Percentiles rank a stretch among this genome's conserved stretches.
phyloP scores from a whole-genome alignment of 129 eudicot species.

The Flaveria brownii region DNA sequence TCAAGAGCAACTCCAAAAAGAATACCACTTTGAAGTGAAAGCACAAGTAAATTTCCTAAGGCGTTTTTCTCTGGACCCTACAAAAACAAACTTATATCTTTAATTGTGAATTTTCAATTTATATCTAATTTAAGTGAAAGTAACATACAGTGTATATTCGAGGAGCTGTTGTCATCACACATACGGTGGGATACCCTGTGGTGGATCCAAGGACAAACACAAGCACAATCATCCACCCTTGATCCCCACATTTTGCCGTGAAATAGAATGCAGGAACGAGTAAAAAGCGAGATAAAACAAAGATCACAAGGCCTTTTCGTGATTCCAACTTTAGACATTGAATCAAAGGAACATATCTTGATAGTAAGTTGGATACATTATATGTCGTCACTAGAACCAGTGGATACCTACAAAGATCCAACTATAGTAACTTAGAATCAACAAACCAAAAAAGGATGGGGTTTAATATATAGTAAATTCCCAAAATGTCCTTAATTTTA shows the following conservation, averaged over 20 bases:
- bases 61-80: constrained; percentile 79
- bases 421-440: not conserved
- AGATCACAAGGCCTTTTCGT: constrained; percentile 44
- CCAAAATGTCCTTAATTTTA: no score
- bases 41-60: constrained; percentile 55
- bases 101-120: not conserved
- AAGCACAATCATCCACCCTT: constrained; percentile 65
- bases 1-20: constrained; percentile 61
- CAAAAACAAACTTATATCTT: not conserved
- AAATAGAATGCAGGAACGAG: constrained; percentile 63
- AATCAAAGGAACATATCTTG: constrained; percentile 55
- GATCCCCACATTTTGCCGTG: constrained; percentile 52
- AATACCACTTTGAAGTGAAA: constrained; percentile 52
- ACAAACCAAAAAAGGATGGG: no score
- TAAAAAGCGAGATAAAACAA: constrained; percentile 43
- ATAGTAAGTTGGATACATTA: constrained; percentile 49
- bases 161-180: constrained; percentile 54
- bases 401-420: constrained; percentile 44
- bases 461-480: no score
- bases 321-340: constrained; percentile 45
- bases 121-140: not conserved
- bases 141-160: constrained; percentile 49
- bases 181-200: constrained; percentile 65
- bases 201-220: constrained; percentile 49
- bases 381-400: constrained; percentile 56